phyloP scores from a whole-genome alignment of 1,284 basidiomycete species.

The Cutaneotrichosporon cutaneum region DNA sequence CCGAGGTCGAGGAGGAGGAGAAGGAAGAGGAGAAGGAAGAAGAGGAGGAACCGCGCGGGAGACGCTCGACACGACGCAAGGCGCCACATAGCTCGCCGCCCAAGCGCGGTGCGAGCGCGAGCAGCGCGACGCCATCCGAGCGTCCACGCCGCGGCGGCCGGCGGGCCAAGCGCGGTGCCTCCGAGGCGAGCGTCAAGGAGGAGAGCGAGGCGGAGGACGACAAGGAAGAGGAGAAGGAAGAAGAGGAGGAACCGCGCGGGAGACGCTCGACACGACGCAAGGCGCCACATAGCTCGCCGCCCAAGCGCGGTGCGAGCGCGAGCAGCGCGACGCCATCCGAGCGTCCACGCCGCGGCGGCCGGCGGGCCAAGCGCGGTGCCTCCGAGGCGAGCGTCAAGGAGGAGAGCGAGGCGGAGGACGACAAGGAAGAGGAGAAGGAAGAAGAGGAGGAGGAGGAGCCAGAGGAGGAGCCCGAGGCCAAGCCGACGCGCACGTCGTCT shows the following conservation, averaged over 20 bases:
- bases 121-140: background rate
- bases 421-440: constrained; percentile 3
- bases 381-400: background rate
- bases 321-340: background rate
- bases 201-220: too few relatives aligned
- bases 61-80: background rate
- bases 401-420: constrained; percentile 4
- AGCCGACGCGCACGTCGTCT: constrained; percentile 29
- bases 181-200: too few relatives aligned
- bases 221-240: constrained; percentile 1
- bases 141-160: background rate
- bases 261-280: background rate
- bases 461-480: constrained; percentile 25
- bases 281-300: background rate
- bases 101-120: background rate
- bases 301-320: background rate
- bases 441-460: constrained; percentile 7
- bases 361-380: background rate
- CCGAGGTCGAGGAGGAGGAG: constrained; percentile 7
- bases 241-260: background rate
- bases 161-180: too few relatives aligned
- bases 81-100: background rate
- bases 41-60: background rate
- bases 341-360: background rate
- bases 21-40: constrained; percentile 2